phyloP scores from a whole-genome alignment of 257 asterid genomes.

The Solanum gracilifrons region DNA sequence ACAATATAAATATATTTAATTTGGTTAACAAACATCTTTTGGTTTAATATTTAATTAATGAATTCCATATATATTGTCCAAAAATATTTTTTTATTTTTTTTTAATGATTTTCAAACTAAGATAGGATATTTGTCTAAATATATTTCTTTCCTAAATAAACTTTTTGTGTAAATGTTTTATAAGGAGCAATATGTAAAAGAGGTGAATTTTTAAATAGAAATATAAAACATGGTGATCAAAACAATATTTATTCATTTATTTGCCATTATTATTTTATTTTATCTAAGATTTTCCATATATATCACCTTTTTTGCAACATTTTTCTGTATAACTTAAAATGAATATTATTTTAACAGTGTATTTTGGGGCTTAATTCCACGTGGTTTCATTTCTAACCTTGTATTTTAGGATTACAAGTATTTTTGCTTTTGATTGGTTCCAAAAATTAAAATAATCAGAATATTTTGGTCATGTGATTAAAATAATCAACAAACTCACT shows the following conservation, averaged over 20 bases:
- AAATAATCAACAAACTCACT: not conserved
- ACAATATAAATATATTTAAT: not conserved
- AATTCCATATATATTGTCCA: not conserved
- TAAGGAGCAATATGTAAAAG: not conserved
- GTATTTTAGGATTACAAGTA: not conserved
- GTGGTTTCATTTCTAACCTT: not conserved
- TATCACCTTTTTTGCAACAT: not conserved
- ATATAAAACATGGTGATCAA: not conserved
- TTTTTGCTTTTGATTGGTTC: not conserved
- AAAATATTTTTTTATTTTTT: not conserved
- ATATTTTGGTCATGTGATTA: not conserved
- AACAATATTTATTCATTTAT: not conserved
- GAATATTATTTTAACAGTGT: not conserved
- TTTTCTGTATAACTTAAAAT: not conserved
- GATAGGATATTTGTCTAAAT: not conserved
- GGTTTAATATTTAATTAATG: not conserved
- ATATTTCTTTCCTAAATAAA: not conserved
- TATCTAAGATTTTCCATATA: not conserved
- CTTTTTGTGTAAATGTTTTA: not conserved
- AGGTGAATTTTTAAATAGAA: not conserved
- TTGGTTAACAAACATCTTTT: not conserved
- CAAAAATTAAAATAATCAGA: not conserved
- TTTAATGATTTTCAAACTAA: not conserved
- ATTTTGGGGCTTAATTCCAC: not conserved
- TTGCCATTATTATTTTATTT: not conserved